phyloP scores from a whole-genome alignment of 2,329 filamentous ascomycete species.

The Sporothrix schenckii region DNA sequence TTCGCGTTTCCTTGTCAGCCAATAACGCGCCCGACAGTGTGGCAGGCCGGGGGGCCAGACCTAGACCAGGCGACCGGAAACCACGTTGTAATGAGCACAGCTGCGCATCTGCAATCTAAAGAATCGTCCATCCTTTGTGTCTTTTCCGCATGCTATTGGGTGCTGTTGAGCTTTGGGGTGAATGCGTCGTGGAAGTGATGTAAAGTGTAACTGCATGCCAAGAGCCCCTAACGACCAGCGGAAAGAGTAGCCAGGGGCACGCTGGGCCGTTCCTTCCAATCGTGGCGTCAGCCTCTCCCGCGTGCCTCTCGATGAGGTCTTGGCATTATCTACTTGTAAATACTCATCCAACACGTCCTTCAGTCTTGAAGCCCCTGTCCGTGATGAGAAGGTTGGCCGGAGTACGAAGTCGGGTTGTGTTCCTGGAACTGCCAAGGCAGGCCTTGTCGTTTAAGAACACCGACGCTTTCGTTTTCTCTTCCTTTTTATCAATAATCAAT shows the following conservation, averaged over 20 bases:
- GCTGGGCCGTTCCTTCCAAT: slow-evolving; percentile 27
- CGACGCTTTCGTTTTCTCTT: neutral
- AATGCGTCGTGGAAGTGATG: neutral
- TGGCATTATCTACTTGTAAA: neutral
- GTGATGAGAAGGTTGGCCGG: neutral
- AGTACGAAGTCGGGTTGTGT: neutral
- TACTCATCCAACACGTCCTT: neutral
- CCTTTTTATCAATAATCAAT: neutral
- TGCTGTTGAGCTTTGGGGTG: neutral
- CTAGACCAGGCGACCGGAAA: neutral
- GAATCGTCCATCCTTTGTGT: neutral
- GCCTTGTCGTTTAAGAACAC: slow-evolving; percentile 11
- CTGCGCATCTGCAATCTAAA: slow-evolving; percentile 6
- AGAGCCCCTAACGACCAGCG: neutral
- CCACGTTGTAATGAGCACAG: neutral
- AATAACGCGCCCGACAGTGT: slow-evolving; percentile 4
- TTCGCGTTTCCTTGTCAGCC: slow-evolving; percentile 13
- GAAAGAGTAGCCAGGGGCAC: slow-evolving; percentile 19
- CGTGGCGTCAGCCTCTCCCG: slow-evolving; percentile 28
- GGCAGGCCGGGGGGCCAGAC: neutral
- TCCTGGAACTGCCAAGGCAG: slow-evolving; percentile 21
- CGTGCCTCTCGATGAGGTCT: slow-evolving; percentile 17
- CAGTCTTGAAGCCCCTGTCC: neutral
- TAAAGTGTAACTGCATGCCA: slow-evolving; percentile 22
- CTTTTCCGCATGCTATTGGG: slow-evolving; percentile 1